These are phyloP conservation scores for Fagus sylvatica DNA, from an alignment of 306 rosid species.

Conservation along the genomic window DNA sequence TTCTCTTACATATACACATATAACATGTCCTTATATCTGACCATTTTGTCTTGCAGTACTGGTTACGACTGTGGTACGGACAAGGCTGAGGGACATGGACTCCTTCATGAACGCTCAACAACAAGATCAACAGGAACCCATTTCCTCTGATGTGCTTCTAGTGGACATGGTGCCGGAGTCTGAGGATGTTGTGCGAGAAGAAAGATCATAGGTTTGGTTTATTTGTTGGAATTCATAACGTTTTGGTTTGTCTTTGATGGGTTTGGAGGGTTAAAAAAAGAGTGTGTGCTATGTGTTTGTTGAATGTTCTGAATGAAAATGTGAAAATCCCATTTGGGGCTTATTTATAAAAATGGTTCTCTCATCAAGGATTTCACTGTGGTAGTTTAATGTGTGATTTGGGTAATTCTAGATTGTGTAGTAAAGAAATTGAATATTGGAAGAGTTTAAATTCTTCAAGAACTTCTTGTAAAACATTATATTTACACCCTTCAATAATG, in stretches of 20 bases:
- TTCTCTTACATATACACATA: not conserved
- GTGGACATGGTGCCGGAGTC: constrained; percentile 20
- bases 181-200: constrained; percentile 33
- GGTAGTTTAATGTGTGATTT: not conserved
- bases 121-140: constrained; percentile 31
- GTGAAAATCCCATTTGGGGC: not conserved
- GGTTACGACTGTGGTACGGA: constrained; percentile 54
- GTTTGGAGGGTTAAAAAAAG: not conserved
- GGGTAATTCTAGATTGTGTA: not conserved
- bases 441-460: too few species aligned
- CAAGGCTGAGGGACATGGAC: constrained; percentile 61
- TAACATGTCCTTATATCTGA: not conserved
- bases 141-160: constrained; percentile 29
- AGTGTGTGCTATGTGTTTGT: constrained; percentile 42
- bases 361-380: not conserved
- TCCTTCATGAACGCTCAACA: constrained; percentile 33
- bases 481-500: too few species aligned
- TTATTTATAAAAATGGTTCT: not conserved
- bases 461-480: too few species aligned
- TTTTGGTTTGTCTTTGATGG: not conserved
- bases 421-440: not conserved
- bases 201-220: constrained; percentile 29
- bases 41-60: constrained; percentile 43
- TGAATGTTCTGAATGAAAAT: constrained; percentile 37
- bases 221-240: not conserved